Conservation (phyloP, 345 rosid species). For the Acer saccharum region DNA sequence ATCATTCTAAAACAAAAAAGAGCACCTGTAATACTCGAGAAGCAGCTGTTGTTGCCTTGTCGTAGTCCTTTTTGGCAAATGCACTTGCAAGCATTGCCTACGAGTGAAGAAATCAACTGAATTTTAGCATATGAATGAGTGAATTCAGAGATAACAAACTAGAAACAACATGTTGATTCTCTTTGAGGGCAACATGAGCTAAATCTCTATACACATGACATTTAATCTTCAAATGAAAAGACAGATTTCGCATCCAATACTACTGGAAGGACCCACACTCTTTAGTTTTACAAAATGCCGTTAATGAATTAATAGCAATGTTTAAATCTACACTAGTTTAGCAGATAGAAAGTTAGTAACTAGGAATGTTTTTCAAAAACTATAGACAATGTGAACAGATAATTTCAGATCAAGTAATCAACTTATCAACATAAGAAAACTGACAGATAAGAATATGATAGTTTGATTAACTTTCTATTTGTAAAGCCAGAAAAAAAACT, state of each 20-base stretch:
- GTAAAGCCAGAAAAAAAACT: neutral
- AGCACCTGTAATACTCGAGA: constrained; percentile 80
- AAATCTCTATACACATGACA: neutral
- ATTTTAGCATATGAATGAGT: neutral
- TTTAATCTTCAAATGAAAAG: neutral
- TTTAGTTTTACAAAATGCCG: neutral
- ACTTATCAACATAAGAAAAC: neutral
- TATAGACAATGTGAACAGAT: neutral
- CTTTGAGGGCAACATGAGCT: neutral
- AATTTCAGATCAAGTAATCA: neutral
- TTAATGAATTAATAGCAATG: neutral
- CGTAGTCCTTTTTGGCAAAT: constrained; percentile 70
- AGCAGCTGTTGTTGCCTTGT: constrained; percentile 69
- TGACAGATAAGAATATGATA: neutral
- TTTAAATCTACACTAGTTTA: neutral
- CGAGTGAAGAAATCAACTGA: neutral
- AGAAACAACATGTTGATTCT: neutral
- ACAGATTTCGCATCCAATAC: neutral
- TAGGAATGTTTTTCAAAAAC: neutral
- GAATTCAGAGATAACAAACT: neutral
- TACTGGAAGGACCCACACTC: neutral
- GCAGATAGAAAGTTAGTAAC: neutral
- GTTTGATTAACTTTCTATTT: neutral
- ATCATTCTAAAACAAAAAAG: neutral
- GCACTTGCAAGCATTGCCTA: constrained; percentile 90